phyloP scores from a whole-genome alignment of 2,329 filamentous ascomycete genomes.

The Didymella segeticola region DNA sequence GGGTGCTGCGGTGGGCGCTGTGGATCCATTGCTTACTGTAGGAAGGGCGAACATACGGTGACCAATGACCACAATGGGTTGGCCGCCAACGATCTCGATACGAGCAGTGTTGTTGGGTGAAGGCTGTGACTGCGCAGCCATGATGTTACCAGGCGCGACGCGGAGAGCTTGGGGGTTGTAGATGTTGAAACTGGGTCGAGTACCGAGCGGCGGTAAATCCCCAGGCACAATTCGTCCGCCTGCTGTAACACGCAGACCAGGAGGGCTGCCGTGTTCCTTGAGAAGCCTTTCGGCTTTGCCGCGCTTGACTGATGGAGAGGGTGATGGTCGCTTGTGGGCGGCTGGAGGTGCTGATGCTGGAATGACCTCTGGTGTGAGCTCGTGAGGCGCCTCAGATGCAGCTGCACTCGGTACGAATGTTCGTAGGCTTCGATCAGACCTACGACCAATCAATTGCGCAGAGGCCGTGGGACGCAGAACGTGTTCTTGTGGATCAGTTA shows the following conservation, averaged over 20 bases:
- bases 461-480: conserved; percentile 52
- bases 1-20: conserved; percentile 17
- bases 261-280: conserved; percentile 60
- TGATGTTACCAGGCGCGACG: conserved; percentile 28
- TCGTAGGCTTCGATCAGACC: conserved; percentile 37
- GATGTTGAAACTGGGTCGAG: conserved; percentile 41
- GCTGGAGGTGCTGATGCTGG: conserved; percentile 23
- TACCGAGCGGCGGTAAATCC: conserved; percentile 46
- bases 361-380: conserved; percentile 16
- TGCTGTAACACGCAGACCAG: conserved; percentile 59
- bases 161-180: conserved; percentile 36
- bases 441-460: conserved; percentile 35
- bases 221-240: conserved; percentile 61
- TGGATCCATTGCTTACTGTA: conserved; percentile 28
- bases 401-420: conserved; percentile 26
- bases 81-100: conserved; percentile 40
- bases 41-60: conserved; percentile 43
- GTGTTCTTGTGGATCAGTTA: conserved; percentile 42
- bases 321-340: conserved; percentile 51
- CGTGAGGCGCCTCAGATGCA: conserved; percentile 21
- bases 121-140: conserved; percentile 32
- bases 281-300: conserved; percentile 58
- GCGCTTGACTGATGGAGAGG: conserved; percentile 58
- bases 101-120: conserved; percentile 31
- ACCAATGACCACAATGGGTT: conserved; percentile 41